Conservation (phyloP, 495 filamentous ascomycete genomes). For the Cetradonia linearis region DNA sequence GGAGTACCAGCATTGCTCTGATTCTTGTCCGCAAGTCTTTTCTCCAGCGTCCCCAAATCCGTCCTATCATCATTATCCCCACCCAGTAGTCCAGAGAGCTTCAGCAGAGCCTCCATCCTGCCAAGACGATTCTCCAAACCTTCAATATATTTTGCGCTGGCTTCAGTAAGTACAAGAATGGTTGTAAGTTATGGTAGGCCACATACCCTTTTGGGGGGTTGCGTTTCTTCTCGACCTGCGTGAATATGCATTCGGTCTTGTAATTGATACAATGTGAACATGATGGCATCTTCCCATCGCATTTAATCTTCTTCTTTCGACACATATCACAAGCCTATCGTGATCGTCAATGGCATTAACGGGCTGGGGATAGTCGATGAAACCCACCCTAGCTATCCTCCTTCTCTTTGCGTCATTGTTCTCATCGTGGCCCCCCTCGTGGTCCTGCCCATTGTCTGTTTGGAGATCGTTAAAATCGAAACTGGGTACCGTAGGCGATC, state of each 20-base stretch:
- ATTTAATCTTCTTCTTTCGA: conserved; percentile 99
- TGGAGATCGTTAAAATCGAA: conserved; percentile 50
- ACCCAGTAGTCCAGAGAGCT: conserved; percentile 76
- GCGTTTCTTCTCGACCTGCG: conserved; percentile 96
- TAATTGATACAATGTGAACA: conserved; percentile 97
- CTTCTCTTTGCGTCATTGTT: conserved; percentile 76
- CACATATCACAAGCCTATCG: conserved; percentile 94
- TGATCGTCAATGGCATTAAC: conserved; percentile 24
- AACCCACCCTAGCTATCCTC: conserved; percentile 73
- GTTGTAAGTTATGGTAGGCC: background rate
- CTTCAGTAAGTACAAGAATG: conserved; percentile 19
- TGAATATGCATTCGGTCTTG: conserved; percentile 96
- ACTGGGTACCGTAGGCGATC: conserved; percentile 48
- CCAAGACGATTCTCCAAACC: conserved; percentile 89
- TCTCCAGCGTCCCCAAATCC: conserved; percentile 80
- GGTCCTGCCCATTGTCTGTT: conserved; percentile 35
- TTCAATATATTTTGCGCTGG: conserved; percentile 93
- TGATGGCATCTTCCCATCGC: conserved; percentile 88
- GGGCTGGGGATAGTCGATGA: conserved; percentile 23
- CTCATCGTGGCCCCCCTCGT: conserved; percentile 47
- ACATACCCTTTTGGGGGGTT: conserved; percentile 91
- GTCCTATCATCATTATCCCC: conserved; percentile 81
- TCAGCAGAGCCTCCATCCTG: conserved; percentile 83
- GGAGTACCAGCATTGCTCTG: conserved; percentile 35
- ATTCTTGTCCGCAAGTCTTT: conserved; percentile 60